Evolutionary conservation across 2,329 filamentous ascomycete genomes (phyloP), one percentile per base, ranked within the genome.

Genomic region (Phyllosticta citriasiana): DNA sequence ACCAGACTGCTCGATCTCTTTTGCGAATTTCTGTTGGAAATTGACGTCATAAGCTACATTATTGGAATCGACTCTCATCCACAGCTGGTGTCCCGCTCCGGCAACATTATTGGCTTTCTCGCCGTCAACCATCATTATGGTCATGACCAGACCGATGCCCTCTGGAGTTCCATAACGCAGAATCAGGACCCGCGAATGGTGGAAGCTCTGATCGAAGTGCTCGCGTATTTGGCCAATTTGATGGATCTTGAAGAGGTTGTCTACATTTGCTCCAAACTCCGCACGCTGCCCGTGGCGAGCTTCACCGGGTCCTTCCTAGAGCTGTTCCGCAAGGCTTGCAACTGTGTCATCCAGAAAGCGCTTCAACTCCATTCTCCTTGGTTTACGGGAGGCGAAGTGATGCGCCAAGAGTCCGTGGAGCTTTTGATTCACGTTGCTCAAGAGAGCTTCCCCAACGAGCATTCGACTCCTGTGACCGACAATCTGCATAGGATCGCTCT

Each of bases 41-140:
- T 88, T 50, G 85, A 86, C 59, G 78, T 97, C 26, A 83, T 96
- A 25, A 85, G 91, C 63, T 97, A 97, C 73, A 85, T 99, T 54
- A 83, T 97, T 57, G 90, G 93, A 1, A 86, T 93, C 14, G 91
- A 91, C 61, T 97, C 93, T 33, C 94, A 97, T 69, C 91, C 92
- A 1, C 91, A 96, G 69, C 84, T 97, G 59, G 94, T 95, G 22
- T 80, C 82, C 40, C 85, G 91, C 66, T 89, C 89, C 68, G 81
- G 82, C 51, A 96, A 96, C 65, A 88, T 97, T 59, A 80, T 97
- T 55, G 89, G 89, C 0, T 97, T 97, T 68, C 79, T 97, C 57
- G 83, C 91, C 24, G 88, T 94, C 14, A 94, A 89, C 0, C 80
- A 81, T 59, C 87, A 84, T 14, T 96, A 93, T 73, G 84, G 82